phyloP scores from a whole-genome alignment of 2,329 filamentous ascomycete species.

The Alternaria triticina region DNA sequence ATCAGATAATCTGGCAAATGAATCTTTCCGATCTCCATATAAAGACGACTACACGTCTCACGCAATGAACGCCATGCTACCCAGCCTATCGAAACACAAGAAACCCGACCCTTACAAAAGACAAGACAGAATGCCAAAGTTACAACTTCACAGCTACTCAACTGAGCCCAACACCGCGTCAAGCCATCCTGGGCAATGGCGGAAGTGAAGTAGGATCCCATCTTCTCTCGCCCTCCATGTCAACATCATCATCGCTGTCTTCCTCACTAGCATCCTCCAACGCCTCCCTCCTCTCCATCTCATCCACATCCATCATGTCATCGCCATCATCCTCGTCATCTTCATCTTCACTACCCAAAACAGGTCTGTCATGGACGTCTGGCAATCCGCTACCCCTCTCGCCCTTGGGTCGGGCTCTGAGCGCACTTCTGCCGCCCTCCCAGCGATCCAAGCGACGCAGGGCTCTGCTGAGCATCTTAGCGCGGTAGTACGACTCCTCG shows the following conservation, averaged over 20 bases:
- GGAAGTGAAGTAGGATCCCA: slow-evolving; percentile 31
- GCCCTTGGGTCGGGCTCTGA: slow-evolving; percentile 34
- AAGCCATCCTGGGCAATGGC: slow-evolving; percentile 22
- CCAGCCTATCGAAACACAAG: neutral
- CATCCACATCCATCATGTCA: slow-evolving; percentile 22
- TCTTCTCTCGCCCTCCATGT: slow-evolving; percentile 4
- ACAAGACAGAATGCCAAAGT: neutral
- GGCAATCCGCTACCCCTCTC: slow-evolving; percentile 7
- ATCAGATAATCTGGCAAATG: neutral
- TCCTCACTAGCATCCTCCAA: slow-evolving; percentile 26
- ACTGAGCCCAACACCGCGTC: neutral
- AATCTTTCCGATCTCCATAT: neutral
- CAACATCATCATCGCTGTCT: slow-evolving; percentile 17
- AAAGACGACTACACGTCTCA: neutral
- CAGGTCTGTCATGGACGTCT: neutral
- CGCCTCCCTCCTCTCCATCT: slow-evolving; percentile 3
- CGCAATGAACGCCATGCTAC: neutral
- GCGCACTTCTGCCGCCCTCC: slow-evolving; percentile 55
- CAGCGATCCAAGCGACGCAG: slow-evolving; percentile 73
- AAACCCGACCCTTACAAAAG: neutral
- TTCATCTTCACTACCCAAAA: slow-evolving; percentile 17
- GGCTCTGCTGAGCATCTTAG: slow-evolving; percentile 69
- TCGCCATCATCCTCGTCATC: slow-evolving; percentile 13
- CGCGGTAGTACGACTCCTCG: slow-evolving; percentile 72
- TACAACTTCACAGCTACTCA: neutral